These are phyloP conservation scores for Nevesoporus exiguus DNA, from an alignment of 768 basidiomycete genomes.

Conservation along the genomic window DNA sequence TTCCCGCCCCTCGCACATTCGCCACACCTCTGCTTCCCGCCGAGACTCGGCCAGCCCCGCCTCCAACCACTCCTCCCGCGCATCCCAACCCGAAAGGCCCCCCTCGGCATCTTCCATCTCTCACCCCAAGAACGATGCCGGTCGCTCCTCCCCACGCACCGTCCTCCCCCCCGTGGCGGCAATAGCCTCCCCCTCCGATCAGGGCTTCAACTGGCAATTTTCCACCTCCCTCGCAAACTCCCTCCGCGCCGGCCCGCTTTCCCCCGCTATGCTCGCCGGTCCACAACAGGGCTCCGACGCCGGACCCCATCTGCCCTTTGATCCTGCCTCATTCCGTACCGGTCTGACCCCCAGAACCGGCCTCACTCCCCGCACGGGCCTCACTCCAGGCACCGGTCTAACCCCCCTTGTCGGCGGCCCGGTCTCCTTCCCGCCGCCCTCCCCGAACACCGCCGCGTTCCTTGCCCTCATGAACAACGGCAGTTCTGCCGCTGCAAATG, in stretches of 20 bases:
- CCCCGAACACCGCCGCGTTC: constrained; percentile 89
- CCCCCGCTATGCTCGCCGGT: constrained; percentile 93
- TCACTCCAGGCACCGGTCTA: constrained; percentile 72
- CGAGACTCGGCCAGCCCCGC: constrained; percentile 31
- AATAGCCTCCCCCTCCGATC: constrained; percentile 58
- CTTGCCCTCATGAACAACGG: constrained; percentile 83
- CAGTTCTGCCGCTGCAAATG: constrained; percentile 32
- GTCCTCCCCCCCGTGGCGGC: constrained; percentile 79
- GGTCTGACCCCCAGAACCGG: constrained; percentile 87
- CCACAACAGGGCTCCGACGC: constrained; percentile 54
- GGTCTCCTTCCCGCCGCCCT: constrained; percentile 74
- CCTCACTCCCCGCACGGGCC: constrained; percentile 82
- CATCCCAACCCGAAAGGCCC: constrained; percentile 33
- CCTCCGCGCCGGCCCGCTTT: constrained; percentile 88
- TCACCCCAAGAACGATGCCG: constrained; percentile 31
- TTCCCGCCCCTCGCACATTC: constrained; percentile 55
- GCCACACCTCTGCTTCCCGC: constrained; percentile 37
- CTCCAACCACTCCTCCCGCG: constrained; percentile 38
- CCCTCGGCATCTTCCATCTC: constrained; percentile 32
- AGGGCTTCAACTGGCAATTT: constrained; percentile 58
- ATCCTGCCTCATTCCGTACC: constrained; percentile 71
- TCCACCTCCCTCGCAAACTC: constrained; percentile 65
- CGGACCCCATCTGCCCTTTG: constrained; percentile 49
- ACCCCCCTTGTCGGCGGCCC: constrained; percentile 78
- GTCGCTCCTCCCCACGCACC: constrained; percentile 51